Base-by-base conservation (phyloP, 768 basidiomycete genomes). In the Mycena leptocephala region DNA sequence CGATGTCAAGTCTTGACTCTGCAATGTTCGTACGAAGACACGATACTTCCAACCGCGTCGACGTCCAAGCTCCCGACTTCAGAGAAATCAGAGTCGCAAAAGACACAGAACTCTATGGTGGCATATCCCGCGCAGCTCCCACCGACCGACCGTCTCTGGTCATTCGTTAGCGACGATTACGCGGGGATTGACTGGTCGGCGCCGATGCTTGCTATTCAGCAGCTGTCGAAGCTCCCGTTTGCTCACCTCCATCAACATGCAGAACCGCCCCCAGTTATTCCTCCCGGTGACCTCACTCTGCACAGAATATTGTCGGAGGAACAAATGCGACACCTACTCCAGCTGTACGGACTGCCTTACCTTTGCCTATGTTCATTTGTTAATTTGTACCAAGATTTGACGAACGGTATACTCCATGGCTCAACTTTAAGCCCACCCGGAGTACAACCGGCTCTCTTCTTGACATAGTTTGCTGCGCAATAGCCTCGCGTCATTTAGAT, bases 181-280 rank as follows among this genome's bases (percentile, higher is more conserved):
- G 22, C 39, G 3, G 74, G 59, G 10, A 79, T 87, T 24, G 87
- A 89, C 48, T 86, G 88, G 80, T 83, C 71, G 1, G 87, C 88
- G 14, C 88, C 87, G 32, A 85, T 88, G 81, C 79, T 87, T 10
- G 87, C 87, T 6, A 87, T 88, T 79, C 86, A 87, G 75, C 77
- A 74, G 18, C 43, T 80, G 6, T 63, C 59, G 37, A 67, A 72
- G 56, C 64, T 76, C 16, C 77, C 79, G 7, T 55, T 66, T 41
- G 37, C 71, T 8, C 56, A 59, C 33, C 22, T 66, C 7, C n/a
- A 62, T 63, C n/a, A 26, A 6, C 56, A 69, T 24, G 20, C 58
- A 13, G 46, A 58, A 14, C 39, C 82, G 79, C 37, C 80, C 81
- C 67, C 82, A 78, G 14, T 82, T 80, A 37, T 78, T 41, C 66